Base-by-base conservation (phyloP, 163 green algal genomes). In the Scenedesmus sp. region DNA sequence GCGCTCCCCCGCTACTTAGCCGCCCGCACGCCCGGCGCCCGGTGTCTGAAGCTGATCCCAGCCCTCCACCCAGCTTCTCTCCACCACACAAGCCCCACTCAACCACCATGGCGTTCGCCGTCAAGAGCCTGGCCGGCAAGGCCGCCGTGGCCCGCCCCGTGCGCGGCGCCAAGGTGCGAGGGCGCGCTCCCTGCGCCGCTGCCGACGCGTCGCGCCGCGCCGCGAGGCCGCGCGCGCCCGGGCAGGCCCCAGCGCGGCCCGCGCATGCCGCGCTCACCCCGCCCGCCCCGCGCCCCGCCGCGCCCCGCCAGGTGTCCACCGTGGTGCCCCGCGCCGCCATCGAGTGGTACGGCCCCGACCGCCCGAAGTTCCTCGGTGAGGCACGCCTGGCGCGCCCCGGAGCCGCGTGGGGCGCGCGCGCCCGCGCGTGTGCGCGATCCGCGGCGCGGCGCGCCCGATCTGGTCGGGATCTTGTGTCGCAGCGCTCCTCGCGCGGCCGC, bases 291-390 rank as follows among this genome's bases (percentile, higher is more conserved):
- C 18, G 17, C 24, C 14, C 9, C 53, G 10, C 53, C 53, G 22
- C 20, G 22, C 24, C 4, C 34, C 34, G 39, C 54, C 54, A 78
- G 70, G 28, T 7, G 2, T 29, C 51, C 70, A 17, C n/a, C 14
- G 28, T 58, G 53, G 53, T 67, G 53, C 24, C 53, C 56, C 53
- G 54, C 53, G 70, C 70, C 36, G 70, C 70, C 53, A 69, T 78
- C 18, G 70, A 78, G 67, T 80, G 72, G 72, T 80, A 80, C 18
- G 65, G 91, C 86, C 58, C 87, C 14, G 87, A 96, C 73, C 81
- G 90, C 28, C 76, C 80, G 51, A 90, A 92, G 82, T 97, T 87
- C 87, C 88, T 97, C 58, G 93, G 93, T 81, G 44, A 74, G 73
- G n/a, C n/a, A n/a, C n/a, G n/a, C n/a, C n/a, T n/a, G n/a, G n/a